Evolutionary conservation across 805 yeast genomes (phyloP).

Genomic region (Teunomyces cretensis): DNA sequence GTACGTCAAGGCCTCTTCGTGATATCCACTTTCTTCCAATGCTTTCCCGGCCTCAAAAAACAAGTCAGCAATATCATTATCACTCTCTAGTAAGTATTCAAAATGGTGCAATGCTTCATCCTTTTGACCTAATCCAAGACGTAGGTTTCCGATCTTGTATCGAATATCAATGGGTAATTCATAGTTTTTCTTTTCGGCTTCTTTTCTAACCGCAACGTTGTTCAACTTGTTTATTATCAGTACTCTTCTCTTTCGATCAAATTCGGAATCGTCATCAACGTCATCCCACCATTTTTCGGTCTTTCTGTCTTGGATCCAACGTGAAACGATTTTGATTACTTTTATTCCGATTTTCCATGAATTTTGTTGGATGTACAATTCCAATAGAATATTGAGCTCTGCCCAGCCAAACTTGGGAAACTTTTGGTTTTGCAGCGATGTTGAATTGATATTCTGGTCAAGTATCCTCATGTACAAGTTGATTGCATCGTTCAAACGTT

Average conservation of each 20-base stretch:
- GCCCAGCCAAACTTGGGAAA: conserved; percentile 78
- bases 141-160: conserved; percentile 70
- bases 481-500: conserved; percentile 71
- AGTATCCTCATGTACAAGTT: conserved; percentile 63
- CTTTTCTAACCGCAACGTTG: conserved; percentile 10
- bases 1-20: conserved; percentile 72
- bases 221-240: conserved; percentile 30
- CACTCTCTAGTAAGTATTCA: conserved; percentile 53
- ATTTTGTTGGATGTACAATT: conserved; percentile 68
- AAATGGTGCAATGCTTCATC: conserved; percentile 77
- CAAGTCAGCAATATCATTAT: conserved; percentile 69
- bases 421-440: conserved; percentile 13
- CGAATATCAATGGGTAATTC: conserved; percentile 84
- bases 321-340: conserved; percentile 64
- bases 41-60: conserved; percentile 74
- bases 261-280: conserved; percentile 70
- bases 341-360: conserved; percentile 64
- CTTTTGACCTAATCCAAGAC: conserved; percentile 62
- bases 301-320: conserved; percentile 79
- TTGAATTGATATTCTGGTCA: conserved; percentile 50
- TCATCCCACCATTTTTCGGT: conserved; percentile 69
- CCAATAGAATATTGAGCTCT: conserved; percentile 79
- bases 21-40: conserved; percentile 65
- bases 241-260: conserved; percentile 69
- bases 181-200: conserved; percentile 25